Evolutionary conservation across 2,329 filamentous ascomycete genomes (phyloP).

Genomic region (Trichothecium roseum): DNA sequence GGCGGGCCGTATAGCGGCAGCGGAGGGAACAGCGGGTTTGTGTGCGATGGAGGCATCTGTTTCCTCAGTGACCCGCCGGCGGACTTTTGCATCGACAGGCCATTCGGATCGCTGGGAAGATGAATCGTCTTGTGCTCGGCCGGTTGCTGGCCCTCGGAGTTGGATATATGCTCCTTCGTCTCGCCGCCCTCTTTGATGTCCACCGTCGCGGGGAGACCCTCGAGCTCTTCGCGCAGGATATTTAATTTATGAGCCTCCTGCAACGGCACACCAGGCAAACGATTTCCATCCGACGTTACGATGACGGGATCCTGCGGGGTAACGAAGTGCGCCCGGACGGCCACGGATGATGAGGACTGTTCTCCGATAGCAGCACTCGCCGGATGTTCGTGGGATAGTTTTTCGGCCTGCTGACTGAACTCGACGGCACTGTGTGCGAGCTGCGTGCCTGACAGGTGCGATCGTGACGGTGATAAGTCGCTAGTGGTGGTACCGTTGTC

Average conservation of each 20-base stretch:
- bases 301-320: constrained; percentile 66
- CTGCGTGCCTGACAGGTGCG: not conserved
- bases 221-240: constrained; percentile 40
- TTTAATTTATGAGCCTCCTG: constrained; percentile 64
- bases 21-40: constrained; percentile 75
- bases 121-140: constrained; percentile 13
- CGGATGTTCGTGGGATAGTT: constrained; percentile 33
- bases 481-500: no score
- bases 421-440: constrained; percentile 22
- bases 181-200: constrained; percentile 15
- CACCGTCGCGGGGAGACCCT: constrained; percentile 14
- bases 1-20: constrained; percentile 74
- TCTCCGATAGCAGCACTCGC: not conserved
- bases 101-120: constrained; percentile 17
- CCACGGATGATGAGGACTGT: constrained; percentile 26
- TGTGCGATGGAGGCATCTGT: constrained; percentile 53
- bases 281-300: constrained; percentile 53
- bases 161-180: constrained; percentile 14
- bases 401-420: constrained; percentile 52
- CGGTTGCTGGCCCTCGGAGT: constrained; percentile 17
- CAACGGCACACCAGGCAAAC: constrained; percentile 59
- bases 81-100: constrained; percentile 27
- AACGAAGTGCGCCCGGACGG: constrained; percentile 52
- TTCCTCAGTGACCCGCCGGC: constrained; percentile 34
- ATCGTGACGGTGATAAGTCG: no score